Base-by-base conservation (phyloP, 75 land plant species). In the Pinus tabuliformis region DNA sequence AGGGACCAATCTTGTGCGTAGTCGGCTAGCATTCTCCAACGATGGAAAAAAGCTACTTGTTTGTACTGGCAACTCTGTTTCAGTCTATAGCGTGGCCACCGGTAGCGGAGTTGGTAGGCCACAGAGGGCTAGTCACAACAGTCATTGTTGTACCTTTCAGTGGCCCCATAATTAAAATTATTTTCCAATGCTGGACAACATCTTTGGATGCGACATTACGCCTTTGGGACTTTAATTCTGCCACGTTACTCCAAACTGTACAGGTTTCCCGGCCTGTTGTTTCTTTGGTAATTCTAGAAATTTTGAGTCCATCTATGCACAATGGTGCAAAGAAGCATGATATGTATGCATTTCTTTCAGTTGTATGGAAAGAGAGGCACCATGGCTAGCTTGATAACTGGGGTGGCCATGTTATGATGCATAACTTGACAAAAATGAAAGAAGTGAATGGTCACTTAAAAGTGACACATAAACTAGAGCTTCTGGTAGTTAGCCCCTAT, bases 51-150 rank as follows among this genome's bases (percentile, higher is more conserved):
- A 83, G 36, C 78, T 97, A 42, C 91, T 97, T 21, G 87, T 91
- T 17, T 92, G 95, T 83, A 92, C 93, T 5, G 90, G 89, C 72
- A 80, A 71, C 80, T 75, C 91, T 52, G 98, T 97, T 22, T 92
- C 99, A 59, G 75, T 97, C 74, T 92, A 86, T 87, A 92, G 99
- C 78, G 90, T 89, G n/a, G 77, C 93, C 78, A 94, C 99, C 1
- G 89, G 84, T 90, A 1, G 36, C 76, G 33, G 83, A 90, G 17
- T 74, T 95, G 84, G 84, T 84, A 64, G 99, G 99, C 3, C 99
- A 97, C 76, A 85, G 77, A 3, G 98, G 80, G 24, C 59, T 26
- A 0, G 96, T 97, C n/a, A 95, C 96, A 2, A 77, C 94, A 20
- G 85, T 95, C 0, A 74, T 82, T 56, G 95, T 94, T 21, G 86